A percentile compares a stretch with the other conserved stretches of the same genome.
phyloP scores from a whole-genome alignment of 345 rosid genomes.

The Trapa incisa region DNA sequence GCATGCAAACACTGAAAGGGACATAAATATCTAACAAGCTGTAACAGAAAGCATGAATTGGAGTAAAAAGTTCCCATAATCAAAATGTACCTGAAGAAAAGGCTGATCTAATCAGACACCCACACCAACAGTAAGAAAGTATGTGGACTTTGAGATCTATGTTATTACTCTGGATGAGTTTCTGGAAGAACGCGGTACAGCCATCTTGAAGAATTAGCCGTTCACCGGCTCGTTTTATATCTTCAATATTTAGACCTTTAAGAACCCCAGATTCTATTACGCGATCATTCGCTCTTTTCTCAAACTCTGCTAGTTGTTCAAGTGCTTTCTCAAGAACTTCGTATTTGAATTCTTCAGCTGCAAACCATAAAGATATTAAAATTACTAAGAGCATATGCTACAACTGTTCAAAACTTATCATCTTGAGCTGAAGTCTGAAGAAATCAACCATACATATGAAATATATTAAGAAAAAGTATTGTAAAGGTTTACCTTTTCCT shows the following conservation, averaged over 20 bases:
- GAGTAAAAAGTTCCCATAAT: background rate
- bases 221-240: conserved; percentile 86
- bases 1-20: background rate
- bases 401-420: background rate
- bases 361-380: conserved; percentile 13
- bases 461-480: background rate
- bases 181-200: conserved; percentile 60
- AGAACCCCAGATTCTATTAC: conserved; percentile 82
- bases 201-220: conserved; percentile 84
- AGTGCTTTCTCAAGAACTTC: conserved; percentile 61
- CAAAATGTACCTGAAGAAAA: conserved; percentile 49
- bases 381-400: background rate
- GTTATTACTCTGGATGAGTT: conserved; percentile 37
- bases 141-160: conserved; percentile 50
- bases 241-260: conserved; percentile 75
- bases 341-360: conserved; percentile 54
- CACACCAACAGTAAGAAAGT: conserved; percentile 96
- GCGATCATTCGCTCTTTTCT: conserved; percentile 65
- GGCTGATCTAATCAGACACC: conserved; percentile 73
- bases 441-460: background rate
- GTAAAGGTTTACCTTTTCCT: conserved; percentile 34
- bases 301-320: conserved; percentile 65
- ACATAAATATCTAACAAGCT: background rate
- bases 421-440: background rate
- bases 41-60: background rate